Evolutionary conservation across 208 protist species (phyloP).

Genomic region (Trypanosoma vivax): DNA sequence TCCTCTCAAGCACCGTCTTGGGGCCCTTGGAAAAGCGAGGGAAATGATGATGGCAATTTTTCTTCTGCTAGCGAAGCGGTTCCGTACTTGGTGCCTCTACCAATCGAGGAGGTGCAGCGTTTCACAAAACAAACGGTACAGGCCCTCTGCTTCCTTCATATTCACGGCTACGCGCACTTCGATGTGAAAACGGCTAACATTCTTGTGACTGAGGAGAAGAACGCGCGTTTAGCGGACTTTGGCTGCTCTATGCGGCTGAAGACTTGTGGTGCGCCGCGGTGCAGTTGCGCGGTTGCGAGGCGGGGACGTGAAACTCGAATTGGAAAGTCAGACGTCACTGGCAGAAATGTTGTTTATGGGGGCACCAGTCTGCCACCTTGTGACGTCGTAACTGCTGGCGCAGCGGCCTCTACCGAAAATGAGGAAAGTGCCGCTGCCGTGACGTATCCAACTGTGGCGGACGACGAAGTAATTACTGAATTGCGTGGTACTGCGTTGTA

Average conservation of each 20-base stretch:
- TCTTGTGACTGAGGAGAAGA: slow-evolving; percentile 58
- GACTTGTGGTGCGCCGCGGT: neutral
- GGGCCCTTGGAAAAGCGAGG: too few relatives aligned
- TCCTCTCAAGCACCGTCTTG: too few relatives aligned
- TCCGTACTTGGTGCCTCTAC: slow-evolving; percentile 50
- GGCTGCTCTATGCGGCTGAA: slow-evolving; percentile 81
- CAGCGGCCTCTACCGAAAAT: neutral
- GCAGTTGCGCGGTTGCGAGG: neutral
- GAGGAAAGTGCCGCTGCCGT: neutral
- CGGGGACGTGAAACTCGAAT: neutral
- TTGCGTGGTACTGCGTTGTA: slow-evolving; percentile 62
- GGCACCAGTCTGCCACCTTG: too few relatives aligned
- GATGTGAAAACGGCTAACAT: slow-evolving; percentile 91
- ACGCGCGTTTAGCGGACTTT: slow-evolving; percentile 90
- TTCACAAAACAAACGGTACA: slow-evolving; percentile 66
- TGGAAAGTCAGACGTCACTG: too few relatives aligned
- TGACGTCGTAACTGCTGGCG: neutral
- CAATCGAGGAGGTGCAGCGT: slow-evolving; percentile 55
- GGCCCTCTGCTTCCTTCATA: slow-evolving; percentile 79
- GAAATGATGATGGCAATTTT: too few relatives aligned
- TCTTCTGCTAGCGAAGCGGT: too few relatives aligned
- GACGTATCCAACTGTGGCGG: slow-evolving; percentile 38
- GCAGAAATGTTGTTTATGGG: too few relatives aligned
- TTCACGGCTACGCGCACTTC: slow-evolving; percentile 76
- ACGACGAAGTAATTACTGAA: slow-evolving; percentile 63